Conservation (phyloP, 2,329 filamentous ascomycete species). For the Aschersonia sp. region DNA sequence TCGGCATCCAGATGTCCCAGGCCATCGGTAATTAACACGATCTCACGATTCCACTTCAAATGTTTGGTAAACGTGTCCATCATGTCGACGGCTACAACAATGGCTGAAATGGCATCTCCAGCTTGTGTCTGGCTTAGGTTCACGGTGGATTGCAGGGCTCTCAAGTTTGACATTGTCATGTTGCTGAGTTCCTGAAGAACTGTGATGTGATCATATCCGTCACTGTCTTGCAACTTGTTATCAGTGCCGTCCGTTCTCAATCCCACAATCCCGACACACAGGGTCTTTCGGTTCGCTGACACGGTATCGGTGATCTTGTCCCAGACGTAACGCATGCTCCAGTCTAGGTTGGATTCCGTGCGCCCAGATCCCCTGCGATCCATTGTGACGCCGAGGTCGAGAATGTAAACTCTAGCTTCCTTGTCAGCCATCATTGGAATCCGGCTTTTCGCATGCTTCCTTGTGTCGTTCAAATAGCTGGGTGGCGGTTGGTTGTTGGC, state of each 20-base stretch:
- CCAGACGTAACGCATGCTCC: constrained; percentile 85
- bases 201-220: constrained; percentile 69
- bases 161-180: constrained; percentile 53
- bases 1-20: constrained; percentile 58
- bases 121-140: constrained; percentile 50
- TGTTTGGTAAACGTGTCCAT: constrained; percentile 68
- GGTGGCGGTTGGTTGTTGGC: too few species aligned
- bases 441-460: too few species aligned
- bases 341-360: constrained; percentile 70
- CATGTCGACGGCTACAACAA: constrained; percentile 78
- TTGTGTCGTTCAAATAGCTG: too few species aligned
- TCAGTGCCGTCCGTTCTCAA: constrained; percentile 65
- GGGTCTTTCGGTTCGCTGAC: constrained; percentile 50
- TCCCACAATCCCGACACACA: constrained; percentile 67
- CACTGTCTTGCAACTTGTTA: constrained; percentile 53
- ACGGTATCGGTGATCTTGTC: constrained; percentile 67
- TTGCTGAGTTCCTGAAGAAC: constrained; percentile 55
- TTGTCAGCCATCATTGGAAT: constrained; percentile 63
- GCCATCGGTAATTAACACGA: constrained; percentile 78
- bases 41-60: constrained; percentile 66
- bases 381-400: constrained; percentile 85
- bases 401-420: constrained; percentile 81
- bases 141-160: constrained; percentile 47
- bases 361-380: constrained; percentile 56
- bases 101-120: constrained; percentile 78